Conservation (phyloP, 768 basidiomycete species). For the Tulasnella sp. region DNA sequence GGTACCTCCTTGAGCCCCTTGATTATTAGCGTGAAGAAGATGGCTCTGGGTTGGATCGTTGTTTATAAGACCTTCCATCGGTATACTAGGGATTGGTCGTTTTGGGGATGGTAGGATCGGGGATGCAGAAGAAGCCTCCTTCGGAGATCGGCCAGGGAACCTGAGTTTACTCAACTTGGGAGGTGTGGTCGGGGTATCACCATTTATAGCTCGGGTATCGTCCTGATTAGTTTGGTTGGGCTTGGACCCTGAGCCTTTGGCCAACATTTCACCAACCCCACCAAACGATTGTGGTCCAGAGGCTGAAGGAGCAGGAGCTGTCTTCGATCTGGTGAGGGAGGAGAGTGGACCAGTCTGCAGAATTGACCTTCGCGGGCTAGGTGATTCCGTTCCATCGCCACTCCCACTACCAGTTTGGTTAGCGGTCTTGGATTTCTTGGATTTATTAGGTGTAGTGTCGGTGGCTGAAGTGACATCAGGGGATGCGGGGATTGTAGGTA, state of each 20-base stretch:
- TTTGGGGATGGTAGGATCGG: slow-evolving; percentile 2
- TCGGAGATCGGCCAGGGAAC: slow-evolving; percentile 1
- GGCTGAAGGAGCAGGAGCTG: background rate
- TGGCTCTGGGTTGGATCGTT: background rate
- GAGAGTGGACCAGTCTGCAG: too few relatives aligned
- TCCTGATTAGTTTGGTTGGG: too few relatives aligned
- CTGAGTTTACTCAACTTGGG: background rate
- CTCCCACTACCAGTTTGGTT: background rate
- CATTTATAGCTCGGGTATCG: too few relatives aligned
- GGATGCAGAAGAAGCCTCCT: background rate
- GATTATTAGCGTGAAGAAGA: background rate
- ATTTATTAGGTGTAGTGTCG: background rate
- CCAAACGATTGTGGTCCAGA: background rate
- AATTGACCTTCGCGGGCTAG: slow-evolving; percentile 1
- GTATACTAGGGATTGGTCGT: slow-evolving; percentile 5
- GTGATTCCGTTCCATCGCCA: background rate
- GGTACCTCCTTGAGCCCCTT: background rate
- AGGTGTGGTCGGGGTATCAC: too few relatives aligned
- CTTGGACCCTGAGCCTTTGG: too few relatives aligned
- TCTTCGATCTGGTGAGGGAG: background rate
- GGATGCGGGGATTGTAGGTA: slow-evolving; percentile 10
- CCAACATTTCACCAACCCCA: slow-evolving; percentile 4
- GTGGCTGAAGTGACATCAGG: slow-evolving; percentile 1
- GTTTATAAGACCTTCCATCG: background rate
- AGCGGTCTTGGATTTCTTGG: background rate